These are phyloP conservation scores for Penicillium pulvis DNA, from an alignment of 495 filamentous ascomycete genomes.

Conservation along the genomic window DNA sequence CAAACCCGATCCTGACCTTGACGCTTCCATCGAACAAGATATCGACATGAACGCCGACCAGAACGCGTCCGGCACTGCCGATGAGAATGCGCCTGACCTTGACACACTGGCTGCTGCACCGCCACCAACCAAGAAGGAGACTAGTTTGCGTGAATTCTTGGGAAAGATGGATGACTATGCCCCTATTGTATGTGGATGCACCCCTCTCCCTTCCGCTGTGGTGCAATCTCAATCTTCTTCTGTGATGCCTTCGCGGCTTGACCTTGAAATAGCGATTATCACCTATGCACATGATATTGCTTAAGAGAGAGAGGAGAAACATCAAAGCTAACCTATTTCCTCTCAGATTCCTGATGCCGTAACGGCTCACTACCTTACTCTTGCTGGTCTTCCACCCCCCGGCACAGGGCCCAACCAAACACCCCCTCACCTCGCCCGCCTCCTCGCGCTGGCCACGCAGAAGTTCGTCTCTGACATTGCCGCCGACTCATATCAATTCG, in stretches of 20 bases:
- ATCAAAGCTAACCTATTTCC: conserved; percentile 23
- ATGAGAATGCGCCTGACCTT: conserved; percentile 23
- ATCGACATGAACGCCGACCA: conserved; percentile 44
- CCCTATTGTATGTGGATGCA: conserved; percentile 73
- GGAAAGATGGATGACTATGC: conserved; percentile 98
- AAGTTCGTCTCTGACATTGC: conserved; percentile 98
- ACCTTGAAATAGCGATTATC: neutral
- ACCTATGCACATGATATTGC: neutral
- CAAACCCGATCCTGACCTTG: conserved; percentile 37
- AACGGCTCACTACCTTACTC: conserved; percentile 95
- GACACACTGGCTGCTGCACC: conserved; percentile 39
- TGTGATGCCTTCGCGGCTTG: neutral
- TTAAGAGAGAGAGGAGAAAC: neutral
- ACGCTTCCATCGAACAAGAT: conserved; percentile 46
- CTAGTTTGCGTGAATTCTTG: conserved; percentile 85
- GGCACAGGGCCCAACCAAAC: conserved; percentile 79
- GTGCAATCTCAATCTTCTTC: neutral
- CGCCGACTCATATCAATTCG: conserved; percentile 96
- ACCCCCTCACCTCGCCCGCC: conserved; percentile 82
- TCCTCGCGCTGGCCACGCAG: conserved; percentile 93
- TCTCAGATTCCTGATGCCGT: conserved; percentile 93
- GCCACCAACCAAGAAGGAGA: conserved; percentile 83
- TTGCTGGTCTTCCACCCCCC: conserved; percentile 88
- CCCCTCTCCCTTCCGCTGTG: neutral
- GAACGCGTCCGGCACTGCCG: conserved; percentile 21